Base-by-base conservation (phyloP, 805 yeast genomes). In the Metschnikowia peoriensis region DNA sequence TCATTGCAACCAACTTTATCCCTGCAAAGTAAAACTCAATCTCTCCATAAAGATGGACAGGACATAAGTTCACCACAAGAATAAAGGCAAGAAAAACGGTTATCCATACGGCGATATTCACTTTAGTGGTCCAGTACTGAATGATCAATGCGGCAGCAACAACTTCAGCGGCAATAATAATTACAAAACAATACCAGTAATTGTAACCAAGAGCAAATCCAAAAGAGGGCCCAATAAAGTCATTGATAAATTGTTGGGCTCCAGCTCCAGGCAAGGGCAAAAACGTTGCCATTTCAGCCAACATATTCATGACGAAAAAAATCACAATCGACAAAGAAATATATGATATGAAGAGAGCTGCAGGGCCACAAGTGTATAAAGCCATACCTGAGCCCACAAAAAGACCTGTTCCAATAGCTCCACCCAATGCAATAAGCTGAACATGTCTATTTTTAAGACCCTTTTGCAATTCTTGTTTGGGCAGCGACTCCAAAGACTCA, bases 71-170 rank as follows among this genome's bases (percentile, higher is more conserved):
- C 22, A 59, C 48, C 17, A 40, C 27, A 7, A 59, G 55, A 28
- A 54, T 44, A 29, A 46, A 28, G 6, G 44, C 55, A 28, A 58
- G 48, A 32, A 73, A 62, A n/a, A 72, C 69, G 22, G 75, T 59
- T 49, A 73, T 71, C 76, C 76, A 72, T 17, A 69, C 75, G 22
- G 75, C 76, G 38, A 70, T 61, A 49, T 65, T 62, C 35, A 70
- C 69, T 42, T 52, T 56, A 29, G 50, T 44, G 12, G 60, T 58
- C 63, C 63, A 59, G 50, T 59, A 59, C 51, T 59, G 61, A 28
- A 59, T 51, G 41, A 59, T 52, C 28, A 54, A 44, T 10, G 61
- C 63, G 6, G 60, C 57, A 6, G 63, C 63, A 7, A 58, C 61
- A 7, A 59, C 52, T 47, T 59, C 63, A 17, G 63, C 53, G 4